phyloP scores from a whole-genome alignment of 202 grass and related monocot genomes.

The Brachypodium distachyon region DNA sequence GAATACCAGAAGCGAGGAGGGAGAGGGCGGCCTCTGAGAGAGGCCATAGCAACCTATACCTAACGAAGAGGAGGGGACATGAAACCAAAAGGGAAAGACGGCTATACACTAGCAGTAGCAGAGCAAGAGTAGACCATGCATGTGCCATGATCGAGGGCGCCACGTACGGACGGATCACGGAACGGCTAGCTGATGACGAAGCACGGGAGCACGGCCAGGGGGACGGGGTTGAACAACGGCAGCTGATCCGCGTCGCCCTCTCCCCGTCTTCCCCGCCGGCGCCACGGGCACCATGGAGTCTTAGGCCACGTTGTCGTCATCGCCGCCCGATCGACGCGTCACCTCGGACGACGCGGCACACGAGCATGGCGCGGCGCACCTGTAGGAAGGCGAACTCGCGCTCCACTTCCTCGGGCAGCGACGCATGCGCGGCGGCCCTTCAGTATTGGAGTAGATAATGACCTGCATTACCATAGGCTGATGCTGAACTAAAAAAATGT shows the following conservation, averaged over 20 bases:
- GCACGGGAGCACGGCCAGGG: slow-evolving; percentile 74
- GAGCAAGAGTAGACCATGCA: too few species aligned
- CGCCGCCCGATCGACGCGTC: slow-evolving; percentile 38
- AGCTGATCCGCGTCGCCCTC: slow-evolving; percentile 53
- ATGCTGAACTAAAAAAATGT: neutral
- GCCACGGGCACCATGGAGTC: slow-evolving; percentile 36
- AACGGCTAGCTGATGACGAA: slow-evolving; percentile 67
- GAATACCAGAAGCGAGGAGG: too few species aligned
- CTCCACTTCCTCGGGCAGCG: slow-evolving; percentile 68
- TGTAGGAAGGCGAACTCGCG: slow-evolving; percentile 78
- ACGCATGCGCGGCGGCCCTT: slow-evolving; percentile 38
- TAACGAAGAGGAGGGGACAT: neutral
- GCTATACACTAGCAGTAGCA: slow-evolving; percentile 20
- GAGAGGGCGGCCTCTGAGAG: too few species aligned
- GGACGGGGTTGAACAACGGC: slow-evolving; percentile 73
- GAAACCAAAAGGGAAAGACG: neutral
- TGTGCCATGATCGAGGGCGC: neutral
- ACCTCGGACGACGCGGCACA: slow-evolving; percentile 80
- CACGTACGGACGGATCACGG: too few species aligned
- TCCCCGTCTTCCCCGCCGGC: neutral
- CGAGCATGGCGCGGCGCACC: slow-evolving; percentile 71
- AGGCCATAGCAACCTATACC: slow-evolving; percentile 14
- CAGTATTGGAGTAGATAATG: neutral
- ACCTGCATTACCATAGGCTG: neutral
- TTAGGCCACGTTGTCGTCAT: slow-evolving; percentile 24